phyloP scores from a whole-genome alignment of 352 stramenopile genomes.

The Phytophthora meadii region DNA sequence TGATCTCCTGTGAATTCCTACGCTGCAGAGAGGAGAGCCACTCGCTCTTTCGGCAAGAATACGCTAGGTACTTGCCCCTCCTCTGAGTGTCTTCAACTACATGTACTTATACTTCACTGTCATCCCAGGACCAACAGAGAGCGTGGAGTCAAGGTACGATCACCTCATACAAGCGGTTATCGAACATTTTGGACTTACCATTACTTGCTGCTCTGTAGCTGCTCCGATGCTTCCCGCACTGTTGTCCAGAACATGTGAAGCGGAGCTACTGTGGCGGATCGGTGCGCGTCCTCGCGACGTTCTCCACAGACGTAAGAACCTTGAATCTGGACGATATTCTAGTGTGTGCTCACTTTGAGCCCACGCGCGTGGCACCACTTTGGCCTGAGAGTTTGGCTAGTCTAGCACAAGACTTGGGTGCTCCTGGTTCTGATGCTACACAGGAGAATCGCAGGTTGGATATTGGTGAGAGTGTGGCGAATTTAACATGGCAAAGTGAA shows the following conservation, averaged over 20 bases:
- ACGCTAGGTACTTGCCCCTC: slow-evolving; percentile 29
- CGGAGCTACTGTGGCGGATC: slow-evolving; percentile 51
- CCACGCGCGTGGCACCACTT: slow-evolving; percentile 14
- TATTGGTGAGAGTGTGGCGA: not conserved
- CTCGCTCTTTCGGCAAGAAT: slow-evolving; percentile 41
- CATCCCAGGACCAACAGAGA: slow-evolving; percentile 21
- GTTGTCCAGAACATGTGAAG: slow-evolving; percentile 40
- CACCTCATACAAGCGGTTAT: not conserved
- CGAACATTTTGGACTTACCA: not conserved
- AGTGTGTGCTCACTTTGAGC: slow-evolving; percentile 47
- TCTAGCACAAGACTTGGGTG: slow-evolving; percentile 1
- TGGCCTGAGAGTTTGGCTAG: slow-evolving; percentile 5
- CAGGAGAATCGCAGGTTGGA: not conserved
- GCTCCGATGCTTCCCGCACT: slow-evolving; percentile 49
- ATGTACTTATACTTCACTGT: not conserved
- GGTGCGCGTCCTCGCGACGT: slow-evolving; percentile 34
- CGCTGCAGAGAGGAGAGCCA: slow-evolving; percentile 41
- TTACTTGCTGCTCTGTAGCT: slow-evolving; percentile 6
- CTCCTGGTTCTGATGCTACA: not conserved
- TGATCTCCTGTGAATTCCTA: slow-evolving; percentile 34
- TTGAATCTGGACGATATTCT: slow-evolving; percentile 25
- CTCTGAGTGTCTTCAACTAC: no score
- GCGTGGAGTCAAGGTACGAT: slow-evolving; percentile 19
- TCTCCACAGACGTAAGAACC: slow-evolving; percentile 6
- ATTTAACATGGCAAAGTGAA: not conserved